Evolutionary conservation across 2,329 filamentous ascomycete species (phyloP).

Genomic region (Colletotrichum musae): DNA sequence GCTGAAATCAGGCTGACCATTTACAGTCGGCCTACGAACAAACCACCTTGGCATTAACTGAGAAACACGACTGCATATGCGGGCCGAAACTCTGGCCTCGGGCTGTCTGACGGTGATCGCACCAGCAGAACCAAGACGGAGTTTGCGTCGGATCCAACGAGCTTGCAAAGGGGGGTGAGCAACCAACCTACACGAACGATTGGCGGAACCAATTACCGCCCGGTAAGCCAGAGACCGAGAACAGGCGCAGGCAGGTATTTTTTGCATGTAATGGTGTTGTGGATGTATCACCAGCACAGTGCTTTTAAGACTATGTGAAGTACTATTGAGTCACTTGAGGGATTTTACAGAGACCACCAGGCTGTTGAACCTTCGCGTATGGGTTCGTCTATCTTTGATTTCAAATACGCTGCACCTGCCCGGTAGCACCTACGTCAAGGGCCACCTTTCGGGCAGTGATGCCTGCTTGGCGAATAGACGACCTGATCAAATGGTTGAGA

Average conservation of each 20-base stretch:
- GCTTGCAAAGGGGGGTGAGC: neutral
- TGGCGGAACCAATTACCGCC: neutral
- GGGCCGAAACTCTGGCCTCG: neutral
- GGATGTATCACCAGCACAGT: neutral
- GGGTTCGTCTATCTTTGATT: constrained; percentile 1
- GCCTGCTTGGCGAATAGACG: neutral
- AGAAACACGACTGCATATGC: neutral
- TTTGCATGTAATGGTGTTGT: neutral
- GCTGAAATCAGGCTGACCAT: constrained; percentile 1
- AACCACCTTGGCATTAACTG: neutral
- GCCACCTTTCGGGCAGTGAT: neutral
- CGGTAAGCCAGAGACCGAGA: neutral
- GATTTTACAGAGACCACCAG: neutral
- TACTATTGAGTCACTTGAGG: neutral
- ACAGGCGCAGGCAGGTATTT: neutral
- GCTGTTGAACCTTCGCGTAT: neutral
- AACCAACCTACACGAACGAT: neutral
- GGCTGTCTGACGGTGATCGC: neutral
- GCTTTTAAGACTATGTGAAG: neutral
- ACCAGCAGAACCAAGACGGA: neutral
- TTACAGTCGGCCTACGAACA: neutral
- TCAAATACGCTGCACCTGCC: neutral
- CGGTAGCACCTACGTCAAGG: neutral
- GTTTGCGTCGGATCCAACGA: neutral
- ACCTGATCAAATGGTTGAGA: neutral